Evolutionary conservation across 2,329 filamentous ascomycete species (phyloP).

Genomic region (Fusarium nisikadoi): DNA sequence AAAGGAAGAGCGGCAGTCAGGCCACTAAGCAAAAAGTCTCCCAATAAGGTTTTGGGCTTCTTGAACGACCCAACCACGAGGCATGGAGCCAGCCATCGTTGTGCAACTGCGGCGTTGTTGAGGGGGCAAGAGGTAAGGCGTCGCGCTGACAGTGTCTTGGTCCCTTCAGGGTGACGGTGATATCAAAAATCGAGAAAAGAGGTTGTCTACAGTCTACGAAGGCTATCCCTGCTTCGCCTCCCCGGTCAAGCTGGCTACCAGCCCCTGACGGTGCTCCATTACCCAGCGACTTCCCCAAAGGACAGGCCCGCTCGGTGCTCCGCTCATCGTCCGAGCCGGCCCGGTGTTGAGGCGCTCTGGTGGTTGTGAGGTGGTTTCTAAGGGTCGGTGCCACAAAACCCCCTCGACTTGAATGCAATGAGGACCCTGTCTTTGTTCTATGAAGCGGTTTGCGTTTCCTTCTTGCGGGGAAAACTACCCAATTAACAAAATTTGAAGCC

Average conservation of each 20-base stretch:
- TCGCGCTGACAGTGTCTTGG: slow-evolving; percentile 11
- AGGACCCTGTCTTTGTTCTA: slow-evolving; percentile 21
- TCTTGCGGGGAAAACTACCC: slow-evolving; percentile 27
- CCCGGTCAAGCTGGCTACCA: slow-evolving; percentile 26
- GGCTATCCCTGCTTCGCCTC: slow-evolving; percentile 5
- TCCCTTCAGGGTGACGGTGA: slow-evolving; percentile 20
- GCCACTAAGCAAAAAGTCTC: slow-evolving; percentile 7
- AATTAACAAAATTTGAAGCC: slow-evolving; percentile 16
- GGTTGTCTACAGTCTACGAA: slow-evolving; percentile 5
- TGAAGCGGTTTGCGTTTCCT: slow-evolving; percentile 14
- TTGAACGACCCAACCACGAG: slow-evolving; percentile 9
- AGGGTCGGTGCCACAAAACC: slow-evolving; percentile 30
- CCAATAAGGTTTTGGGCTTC: slow-evolving; percentile 5
- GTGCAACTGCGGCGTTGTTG: neutral
- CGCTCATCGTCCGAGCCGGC: slow-evolving; percentile 44
- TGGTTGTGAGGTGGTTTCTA: slow-evolving; percentile 30
- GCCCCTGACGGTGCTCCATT: slow-evolving; percentile 28
- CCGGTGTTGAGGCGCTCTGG: slow-evolving; percentile 34
- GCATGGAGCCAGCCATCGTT: slow-evolving; percentile 4
- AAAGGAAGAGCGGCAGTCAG: slow-evolving; percentile 12
- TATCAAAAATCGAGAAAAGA: slow-evolving; percentile 27
- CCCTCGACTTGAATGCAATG: slow-evolving; percentile 30
- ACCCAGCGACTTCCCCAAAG: slow-evolving; percentile 16
- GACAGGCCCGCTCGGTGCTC: slow-evolving; percentile 38
- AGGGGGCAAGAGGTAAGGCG: slow-evolving; percentile 19